Evolutionary conservation across 192 early-diverging fungal genomes (phyloP), one percentile per base, ranked within the genome.

Genomic region (Linnemannia exigua): DNA sequence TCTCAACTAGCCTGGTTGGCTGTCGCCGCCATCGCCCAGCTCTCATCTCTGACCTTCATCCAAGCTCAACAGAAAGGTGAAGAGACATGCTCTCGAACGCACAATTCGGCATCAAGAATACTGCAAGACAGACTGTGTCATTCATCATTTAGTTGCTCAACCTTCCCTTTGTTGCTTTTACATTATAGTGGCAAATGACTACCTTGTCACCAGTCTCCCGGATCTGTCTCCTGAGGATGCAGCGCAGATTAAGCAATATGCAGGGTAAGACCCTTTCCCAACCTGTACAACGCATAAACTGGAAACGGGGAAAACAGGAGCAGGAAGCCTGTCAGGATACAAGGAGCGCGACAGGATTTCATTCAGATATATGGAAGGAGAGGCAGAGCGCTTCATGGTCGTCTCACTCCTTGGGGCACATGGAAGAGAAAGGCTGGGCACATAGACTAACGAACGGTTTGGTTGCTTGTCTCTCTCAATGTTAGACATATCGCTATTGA

Each of bases 401-500:
- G n/a, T n/a, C n/a, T n/a, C n/a, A n/a, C n/a, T n/a, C n/a, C n/a
- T n/a, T n/a, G n/a, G n/a, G n/a, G n/a, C n/a, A n/a, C n/a, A n/a
- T n/a, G n/a, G n/a, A n/a, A n/a, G n/a, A n/a, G n/a, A n/a, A n/a
- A n/a, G n/a, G n/a, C n/a, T n/a, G n/a, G n/a, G n/a, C n/a, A n/a
- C n/a, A n/a, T n/a, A n/a, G n/a, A n/a, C n/a, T n/a, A n/a, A n/a
- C n/a, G n/a, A n/a, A n/a, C n/a, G 31, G 25, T 25, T n/a, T 25
- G 6, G 41, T 6, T 25, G 14, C 50, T 14, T 19, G 15, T 38
- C 63, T 63, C 19, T 48, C n/a, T 68, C 33, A 33, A 63, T 63
- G 12, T 38, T 48, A 91, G 90, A 66, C 89, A 91, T 81, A 88
- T 92, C 22, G 81, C 78, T 36, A 25, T 91, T 48, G 80, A 87